Evolutionary conservation across 1,284 basidiomycete species (phyloP).

Genomic region (Apiotrichum gracile): DNA sequence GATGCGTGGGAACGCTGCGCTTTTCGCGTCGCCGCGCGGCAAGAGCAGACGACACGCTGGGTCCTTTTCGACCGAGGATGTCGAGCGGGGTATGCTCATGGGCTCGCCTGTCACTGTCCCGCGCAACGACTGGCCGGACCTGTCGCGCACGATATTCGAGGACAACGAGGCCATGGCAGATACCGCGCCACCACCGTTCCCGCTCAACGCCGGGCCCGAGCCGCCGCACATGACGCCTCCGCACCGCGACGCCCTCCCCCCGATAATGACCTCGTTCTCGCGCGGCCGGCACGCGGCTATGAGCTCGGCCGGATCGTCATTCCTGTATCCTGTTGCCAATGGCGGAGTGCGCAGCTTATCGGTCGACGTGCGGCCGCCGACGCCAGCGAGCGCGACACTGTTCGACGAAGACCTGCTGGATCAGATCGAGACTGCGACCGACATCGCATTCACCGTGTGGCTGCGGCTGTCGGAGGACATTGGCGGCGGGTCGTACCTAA

Average conservation of each 20-base stretch:
- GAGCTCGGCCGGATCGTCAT: conserved; percentile 32
- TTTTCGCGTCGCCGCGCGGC: conserved; percentile 37
- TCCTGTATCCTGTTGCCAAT: conserved; percentile 2
- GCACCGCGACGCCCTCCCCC: not conserved
- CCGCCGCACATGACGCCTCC: not conserved
- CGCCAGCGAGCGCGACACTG: conserved; percentile 42
- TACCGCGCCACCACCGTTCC: conserved; percentile 11
- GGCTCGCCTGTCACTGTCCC: conserved; percentile 47
- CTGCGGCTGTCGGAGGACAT: conserved; percentile 49
- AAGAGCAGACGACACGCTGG: conserved; percentile 74
- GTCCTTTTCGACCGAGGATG: conserved; percentile 85
- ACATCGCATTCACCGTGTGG: conserved; percentile 49
- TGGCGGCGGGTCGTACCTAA: conserved; percentile 17
- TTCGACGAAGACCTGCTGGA: conserved; percentile 50
- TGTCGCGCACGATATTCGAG: conserved; percentile 9
- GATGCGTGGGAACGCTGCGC: not conserved
- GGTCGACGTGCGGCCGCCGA: conserved; percentile 43
- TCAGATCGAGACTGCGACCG: conserved; percentile 49
- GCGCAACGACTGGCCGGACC: conserved; percentile 11
- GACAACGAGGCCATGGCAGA: conserved; percentile 5
- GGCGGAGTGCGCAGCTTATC: conserved; percentile 28
- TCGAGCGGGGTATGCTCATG: conserved; percentile 75
- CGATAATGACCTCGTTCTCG: conserved; percentile 20
- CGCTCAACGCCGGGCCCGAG: conserved; percentile 13
- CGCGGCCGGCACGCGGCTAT: conserved; percentile 26